Evolutionary conservation across 768 basidiomycete species (phyloP).

Genomic region (Coprinopsis marcescibilis): DNA sequence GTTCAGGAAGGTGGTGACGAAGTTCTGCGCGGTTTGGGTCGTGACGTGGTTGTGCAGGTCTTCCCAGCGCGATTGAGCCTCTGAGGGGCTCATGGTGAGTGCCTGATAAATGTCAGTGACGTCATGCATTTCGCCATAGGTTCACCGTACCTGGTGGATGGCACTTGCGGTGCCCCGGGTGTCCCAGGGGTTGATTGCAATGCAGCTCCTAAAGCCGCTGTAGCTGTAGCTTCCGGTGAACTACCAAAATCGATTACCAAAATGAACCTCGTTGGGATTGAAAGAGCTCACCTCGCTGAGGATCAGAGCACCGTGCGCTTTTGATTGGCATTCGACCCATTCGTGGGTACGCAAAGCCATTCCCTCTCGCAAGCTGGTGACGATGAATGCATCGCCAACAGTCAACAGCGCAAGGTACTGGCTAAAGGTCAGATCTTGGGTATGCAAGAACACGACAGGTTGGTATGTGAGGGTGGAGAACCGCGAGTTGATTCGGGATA

Average conservation of each 20-base stretch:
- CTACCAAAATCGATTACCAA: slow-evolving; percentile 25
- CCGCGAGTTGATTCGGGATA: slow-evolving; percentile 75
- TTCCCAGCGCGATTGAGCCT: slow-evolving; percentile 72
- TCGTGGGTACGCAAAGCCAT: slow-evolving; percentile 84
- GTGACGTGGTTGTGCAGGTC: slow-evolving; percentile 83
- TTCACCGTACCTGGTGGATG: slow-evolving; percentile 43
- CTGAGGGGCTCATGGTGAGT: slow-evolving; percentile 70
- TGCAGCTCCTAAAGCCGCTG: slow-evolving; percentile 81
- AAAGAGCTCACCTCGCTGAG: slow-evolving; percentile 59
- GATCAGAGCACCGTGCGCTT: slow-evolving; percentile 60
- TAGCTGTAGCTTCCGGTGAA: slow-evolving; percentile 87
- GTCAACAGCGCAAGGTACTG: slow-evolving; percentile 81
- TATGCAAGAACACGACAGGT: slow-evolving; percentile 82
- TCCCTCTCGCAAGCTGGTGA: slow-evolving; percentile 79
- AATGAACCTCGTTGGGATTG: neutral
- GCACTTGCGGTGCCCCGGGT: slow-evolving; percentile 78
- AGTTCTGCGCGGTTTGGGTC: slow-evolving; percentile 82
- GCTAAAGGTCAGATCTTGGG: slow-evolving; percentile 76
- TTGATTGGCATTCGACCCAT: slow-evolving; percentile 83
- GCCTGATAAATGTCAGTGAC: slow-evolving; percentile 42
- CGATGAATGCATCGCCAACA: slow-evolving; percentile 81
- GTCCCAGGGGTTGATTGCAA: slow-evolving; percentile 85
- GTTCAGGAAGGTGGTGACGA: slow-evolving; percentile 73
- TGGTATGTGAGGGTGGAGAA: slow-evolving; percentile 86
- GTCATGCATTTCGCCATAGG: neutral